Conservation (phyloP, 176 grass and related monocot species). For the Urochloa ruziziensis region DNA sequence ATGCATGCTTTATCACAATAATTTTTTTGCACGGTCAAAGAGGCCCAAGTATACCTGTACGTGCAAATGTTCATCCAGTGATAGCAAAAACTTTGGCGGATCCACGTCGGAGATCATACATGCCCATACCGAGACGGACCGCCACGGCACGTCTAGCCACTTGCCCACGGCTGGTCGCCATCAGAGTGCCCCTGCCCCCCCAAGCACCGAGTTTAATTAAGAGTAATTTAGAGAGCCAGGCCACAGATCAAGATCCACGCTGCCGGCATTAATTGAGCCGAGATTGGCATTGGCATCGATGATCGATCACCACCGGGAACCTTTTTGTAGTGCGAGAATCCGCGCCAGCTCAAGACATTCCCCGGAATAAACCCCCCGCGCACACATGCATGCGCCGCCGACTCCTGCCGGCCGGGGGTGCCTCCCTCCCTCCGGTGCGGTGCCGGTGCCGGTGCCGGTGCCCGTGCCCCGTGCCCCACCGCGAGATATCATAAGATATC, state of each 20-base stretch:
- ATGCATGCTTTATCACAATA: not conserved
- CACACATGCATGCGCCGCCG: not conserved
- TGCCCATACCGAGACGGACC: not conserved
- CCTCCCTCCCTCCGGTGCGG: no score
- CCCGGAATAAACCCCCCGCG: conserved; percentile 15
- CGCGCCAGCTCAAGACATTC: conserved; percentile 27
- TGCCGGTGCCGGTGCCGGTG: not conserved
- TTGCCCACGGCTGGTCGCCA: not conserved
- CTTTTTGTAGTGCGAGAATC: conserved; percentile 3
- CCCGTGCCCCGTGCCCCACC: no score
- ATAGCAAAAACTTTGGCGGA: not conserved
- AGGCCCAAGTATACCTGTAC: not conserved
- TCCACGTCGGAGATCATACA: not conserved
- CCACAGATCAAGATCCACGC: not conserved
- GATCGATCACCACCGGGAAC: no score
- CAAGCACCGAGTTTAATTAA: not conserved
- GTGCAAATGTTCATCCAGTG: not conserved
- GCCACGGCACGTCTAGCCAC: not conserved
- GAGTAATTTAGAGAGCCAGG: not conserved
- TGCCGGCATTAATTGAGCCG: not conserved
- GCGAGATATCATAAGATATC: not conserved
- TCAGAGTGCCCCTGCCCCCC: not conserved
- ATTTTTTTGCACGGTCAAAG: not conserved
- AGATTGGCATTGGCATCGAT: not conserved
- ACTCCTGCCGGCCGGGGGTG: not conserved